phyloP scores from a whole-genome alignment of 441 rosid genomes.

The Corymbia calophylla region DNA sequence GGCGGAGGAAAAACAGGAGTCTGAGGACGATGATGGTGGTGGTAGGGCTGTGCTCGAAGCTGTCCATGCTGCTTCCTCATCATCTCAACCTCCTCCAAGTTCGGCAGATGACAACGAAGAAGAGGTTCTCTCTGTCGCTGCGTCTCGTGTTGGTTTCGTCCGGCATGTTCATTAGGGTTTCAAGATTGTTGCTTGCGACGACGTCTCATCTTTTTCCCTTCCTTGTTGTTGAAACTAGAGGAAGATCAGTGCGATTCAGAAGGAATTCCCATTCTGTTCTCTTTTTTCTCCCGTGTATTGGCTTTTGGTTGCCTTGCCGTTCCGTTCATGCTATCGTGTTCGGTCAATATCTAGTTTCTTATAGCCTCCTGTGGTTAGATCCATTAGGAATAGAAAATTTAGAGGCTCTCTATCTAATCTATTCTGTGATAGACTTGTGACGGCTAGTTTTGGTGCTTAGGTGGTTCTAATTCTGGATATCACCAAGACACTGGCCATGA shows the following conservation, averaged over 20 bases:
- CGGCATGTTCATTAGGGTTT: too few relatives aligned
- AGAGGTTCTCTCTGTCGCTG: too few relatives aligned
- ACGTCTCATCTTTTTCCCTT: neutral
- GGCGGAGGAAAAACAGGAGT: too few relatives aligned
- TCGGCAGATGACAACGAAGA: too few relatives aligned
- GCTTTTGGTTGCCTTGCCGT: neutral
- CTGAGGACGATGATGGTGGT: too few relatives aligned
- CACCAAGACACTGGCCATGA: rapidly evolving
- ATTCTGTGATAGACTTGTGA: too few relatives aligned
- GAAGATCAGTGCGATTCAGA: neutral
- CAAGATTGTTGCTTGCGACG: too few relatives aligned
- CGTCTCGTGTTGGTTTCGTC: rapidly evolving
- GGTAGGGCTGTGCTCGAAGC: too few relatives aligned
- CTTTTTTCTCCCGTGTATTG: neutral
- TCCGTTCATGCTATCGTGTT: neutral
- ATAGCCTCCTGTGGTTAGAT: neutral
- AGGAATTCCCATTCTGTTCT: neutral
- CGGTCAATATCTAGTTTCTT: too few relatives aligned
- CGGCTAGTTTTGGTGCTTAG: neutral
- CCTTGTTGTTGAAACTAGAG: neutral
- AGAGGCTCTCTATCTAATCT: neutral
- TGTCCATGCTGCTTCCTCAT: too few relatives aligned
- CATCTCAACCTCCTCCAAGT: too few relatives aligned
- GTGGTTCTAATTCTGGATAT: neutral
- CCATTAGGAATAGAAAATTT: neutral